phyloP scores from a whole-genome alignment of 2,329 filamentous ascomycete genomes.

The Fusarium pseudocircinatum region DNA sequence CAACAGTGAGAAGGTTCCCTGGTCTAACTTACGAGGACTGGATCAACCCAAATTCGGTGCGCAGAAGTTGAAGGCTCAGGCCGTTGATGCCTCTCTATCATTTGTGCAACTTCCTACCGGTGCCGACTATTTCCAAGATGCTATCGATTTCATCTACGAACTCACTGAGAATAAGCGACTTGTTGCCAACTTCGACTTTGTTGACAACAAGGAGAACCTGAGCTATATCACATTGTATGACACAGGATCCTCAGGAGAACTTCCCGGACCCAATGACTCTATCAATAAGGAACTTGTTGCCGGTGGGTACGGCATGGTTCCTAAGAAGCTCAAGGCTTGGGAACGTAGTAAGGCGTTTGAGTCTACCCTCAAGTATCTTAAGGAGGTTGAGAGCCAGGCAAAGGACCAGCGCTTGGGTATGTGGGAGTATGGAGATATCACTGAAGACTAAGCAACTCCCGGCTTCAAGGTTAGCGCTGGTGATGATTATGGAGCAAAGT shows the following conservation, averaged over 20 bases:
- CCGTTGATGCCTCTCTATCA: constrained; percentile 84
- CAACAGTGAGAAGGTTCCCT: constrained; percentile 89
- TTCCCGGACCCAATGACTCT: constrained; percentile 73
- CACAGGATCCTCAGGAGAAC: constrained; percentile 67
- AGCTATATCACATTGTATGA: constrained; percentile 91
- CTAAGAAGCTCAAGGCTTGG: constrained; percentile 90
- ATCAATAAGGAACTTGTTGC: constrained; percentile 89
- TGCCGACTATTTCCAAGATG: constrained; percentile 84
- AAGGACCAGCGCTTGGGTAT: constrained; percentile 85
- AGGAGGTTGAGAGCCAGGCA: constrained; percentile 78
- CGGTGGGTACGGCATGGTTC: constrained; percentile 89
- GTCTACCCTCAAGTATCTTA: constrained; percentile 76
- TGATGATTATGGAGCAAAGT: constrained; percentile 6
- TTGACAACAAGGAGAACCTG: constrained; percentile 80
- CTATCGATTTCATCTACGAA: constrained; percentile 78
- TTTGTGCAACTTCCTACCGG: constrained; percentile 88
- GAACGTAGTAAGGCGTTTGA: constrained; percentile 77
- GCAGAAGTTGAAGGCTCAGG: constrained; percentile 87
- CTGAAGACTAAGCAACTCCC: constrained; percentile 74
- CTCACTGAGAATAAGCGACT: constrained; percentile 79
- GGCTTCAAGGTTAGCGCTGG: background rate
- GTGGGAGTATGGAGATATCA: constrained; percentile 99
- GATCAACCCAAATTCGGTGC: constrained; percentile 80
- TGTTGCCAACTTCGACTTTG: constrained; percentile 90
- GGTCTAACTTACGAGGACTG: constrained; percentile 84